phyloP scores from a whole-genome alignment of 345 rosid species.

The Eucalyptus tenuipes region DNA sequence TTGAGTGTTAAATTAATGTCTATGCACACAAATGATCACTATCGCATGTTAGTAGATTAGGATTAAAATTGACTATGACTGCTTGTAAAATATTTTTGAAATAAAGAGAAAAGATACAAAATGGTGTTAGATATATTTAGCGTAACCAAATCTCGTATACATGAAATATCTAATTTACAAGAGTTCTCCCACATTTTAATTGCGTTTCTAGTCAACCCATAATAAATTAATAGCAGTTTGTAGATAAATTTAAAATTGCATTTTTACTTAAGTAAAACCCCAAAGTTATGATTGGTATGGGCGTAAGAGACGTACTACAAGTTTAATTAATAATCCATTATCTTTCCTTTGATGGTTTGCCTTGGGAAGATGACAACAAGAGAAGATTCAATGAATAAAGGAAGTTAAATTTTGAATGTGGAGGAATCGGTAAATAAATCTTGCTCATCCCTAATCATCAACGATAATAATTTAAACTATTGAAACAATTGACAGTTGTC shows the following conservation, averaged over 20 bases:
- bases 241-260: background rate
- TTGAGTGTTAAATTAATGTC: background rate
- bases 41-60: background rate
- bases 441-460: background rate
- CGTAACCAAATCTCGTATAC: rapidly evolving
- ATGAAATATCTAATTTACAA: background rate
- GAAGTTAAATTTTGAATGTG: background rate
- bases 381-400: background rate
- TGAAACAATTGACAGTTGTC: background rate
- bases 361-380: background rate
- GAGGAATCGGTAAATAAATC: background rate
- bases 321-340: background rate
- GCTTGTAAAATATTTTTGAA: background rate
- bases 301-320: rapidly evolving
- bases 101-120: background rate
- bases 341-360: background rate
- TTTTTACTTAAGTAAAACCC: background rate
- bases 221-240: rapidly evolving
- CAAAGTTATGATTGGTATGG: background rate
- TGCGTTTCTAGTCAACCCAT: background rate
- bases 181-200: background rate
- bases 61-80: background rate
- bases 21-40: background rate
- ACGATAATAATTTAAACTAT: background rate
- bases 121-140: rapidly evolving